Conservation (phyloP, 1,139 yeast species). For the Suhomyces maxii region DNA sequence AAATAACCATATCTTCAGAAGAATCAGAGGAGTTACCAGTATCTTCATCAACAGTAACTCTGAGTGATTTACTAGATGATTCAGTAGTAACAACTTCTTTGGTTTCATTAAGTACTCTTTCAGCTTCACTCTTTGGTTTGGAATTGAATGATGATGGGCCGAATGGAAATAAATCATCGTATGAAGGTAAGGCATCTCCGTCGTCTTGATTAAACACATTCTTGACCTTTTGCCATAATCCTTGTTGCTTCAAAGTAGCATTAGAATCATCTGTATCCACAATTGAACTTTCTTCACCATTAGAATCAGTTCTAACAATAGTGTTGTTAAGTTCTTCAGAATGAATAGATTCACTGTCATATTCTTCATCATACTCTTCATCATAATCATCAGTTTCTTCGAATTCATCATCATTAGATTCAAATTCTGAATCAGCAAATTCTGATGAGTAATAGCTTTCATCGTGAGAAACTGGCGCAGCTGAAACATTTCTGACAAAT, state of each 20-base stretch:
- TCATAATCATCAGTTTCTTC: conserved; percentile 22
- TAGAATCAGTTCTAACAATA: background rate
- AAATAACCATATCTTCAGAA: conserved; percentile 52
- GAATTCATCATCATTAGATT: conserved; percentile 32
- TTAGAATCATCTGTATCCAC: conserved; percentile 10
- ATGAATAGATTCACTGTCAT: conserved; percentile 16
- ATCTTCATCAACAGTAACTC: conserved; percentile 23
- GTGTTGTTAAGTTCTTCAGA: conserved; percentile 9
- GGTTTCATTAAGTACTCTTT: conserved; percentile 32
- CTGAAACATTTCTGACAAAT: conserved; percentile 11
- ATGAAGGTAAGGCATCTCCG: conserved; percentile 62
- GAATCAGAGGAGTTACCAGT: conserved; percentile 46
- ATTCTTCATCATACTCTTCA: conserved; percentile 23
- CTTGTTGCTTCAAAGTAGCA: conserved; percentile 15
- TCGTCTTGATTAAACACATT: conserved; percentile 51
- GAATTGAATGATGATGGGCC: conserved; percentile 37
- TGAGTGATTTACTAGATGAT: conserved; percentile 3
- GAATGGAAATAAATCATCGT: conserved; percentile 81
- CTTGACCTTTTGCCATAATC: conserved; percentile 64
- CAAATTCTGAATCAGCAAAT: conserved; percentile 47
- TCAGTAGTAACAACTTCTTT: conserved; percentile 15
- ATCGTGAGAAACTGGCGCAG: conserved; percentile 7
- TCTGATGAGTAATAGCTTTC: conserved; percentile 32
- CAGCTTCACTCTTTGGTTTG: conserved; percentile 37
- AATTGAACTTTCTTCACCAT: background rate